Conservation (phyloP, 768 basidiomycete species). For the Solioccasus polychromus region DNA sequence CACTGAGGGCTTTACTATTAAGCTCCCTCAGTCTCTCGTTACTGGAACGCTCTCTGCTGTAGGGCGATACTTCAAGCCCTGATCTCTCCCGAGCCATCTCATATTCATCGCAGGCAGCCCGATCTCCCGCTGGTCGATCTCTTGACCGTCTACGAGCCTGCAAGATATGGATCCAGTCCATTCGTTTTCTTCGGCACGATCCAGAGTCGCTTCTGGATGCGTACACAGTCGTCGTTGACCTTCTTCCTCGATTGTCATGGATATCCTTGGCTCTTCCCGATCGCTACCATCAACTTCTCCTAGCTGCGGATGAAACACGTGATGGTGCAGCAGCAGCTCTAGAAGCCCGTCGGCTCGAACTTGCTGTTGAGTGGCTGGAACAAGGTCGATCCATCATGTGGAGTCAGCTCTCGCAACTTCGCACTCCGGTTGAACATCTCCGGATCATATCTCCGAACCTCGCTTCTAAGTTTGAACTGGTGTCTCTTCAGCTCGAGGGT, state of each 20-base stretch:
- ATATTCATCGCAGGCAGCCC: not conserved
- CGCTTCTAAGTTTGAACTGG: not conserved
- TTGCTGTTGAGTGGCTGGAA: constrained; percentile 1
- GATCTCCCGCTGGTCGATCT: not conserved
- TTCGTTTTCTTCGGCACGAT: not conserved
- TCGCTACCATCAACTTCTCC: not conserved
- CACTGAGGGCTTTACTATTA: too few relatives aligned
- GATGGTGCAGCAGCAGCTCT: not conserved
- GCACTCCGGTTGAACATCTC: not conserved
- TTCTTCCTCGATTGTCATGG: not conserved
- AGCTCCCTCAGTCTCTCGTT: too few relatives aligned
- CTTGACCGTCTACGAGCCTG: not conserved
- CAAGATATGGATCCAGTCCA: not conserved
- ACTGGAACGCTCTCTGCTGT: too few relatives aligned
- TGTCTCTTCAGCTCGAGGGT: not conserved
- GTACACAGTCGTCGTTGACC: not conserved
- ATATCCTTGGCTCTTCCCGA: not conserved
- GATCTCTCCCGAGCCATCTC: too few relatives aligned
- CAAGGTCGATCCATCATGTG: constrained; percentile 1
- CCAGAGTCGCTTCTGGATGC: not conserved
- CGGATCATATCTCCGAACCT: not conserved
- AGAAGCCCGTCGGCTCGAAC: not conserved
- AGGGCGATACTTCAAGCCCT: too few relatives aligned
- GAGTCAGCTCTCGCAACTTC: not conserved
- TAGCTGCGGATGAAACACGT: not conserved